A percentile compares a stretch with the other conserved stretches of the same genome.
Evolutionary conservation across 495 filamentous ascomycete species (phyloP).

Genomic region (Neurospora sublineolata): DNA sequence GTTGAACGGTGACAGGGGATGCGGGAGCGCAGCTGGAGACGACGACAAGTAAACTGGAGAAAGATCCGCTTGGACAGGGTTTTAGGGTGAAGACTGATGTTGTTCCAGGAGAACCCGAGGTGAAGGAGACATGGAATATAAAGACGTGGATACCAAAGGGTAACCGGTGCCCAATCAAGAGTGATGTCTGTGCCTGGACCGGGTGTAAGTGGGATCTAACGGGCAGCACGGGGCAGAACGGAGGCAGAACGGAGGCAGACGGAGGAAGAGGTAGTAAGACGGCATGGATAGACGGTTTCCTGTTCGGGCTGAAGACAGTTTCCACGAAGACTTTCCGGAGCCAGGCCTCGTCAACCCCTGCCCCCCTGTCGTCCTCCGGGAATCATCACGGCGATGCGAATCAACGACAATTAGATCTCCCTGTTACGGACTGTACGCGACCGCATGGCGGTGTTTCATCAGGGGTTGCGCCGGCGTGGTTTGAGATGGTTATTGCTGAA

Average conservation of each 20-base stretch:
- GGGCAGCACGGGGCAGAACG: not conserved
- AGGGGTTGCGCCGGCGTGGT: not conserved
- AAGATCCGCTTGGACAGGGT: conserved; percentile 20
- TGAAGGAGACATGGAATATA: conserved; percentile 16
- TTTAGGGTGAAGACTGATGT: conserved; percentile 6
- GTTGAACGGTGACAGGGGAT: conserved; percentile 14
- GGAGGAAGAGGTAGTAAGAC: not conserved
- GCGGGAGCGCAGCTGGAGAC: conserved; percentile 11
- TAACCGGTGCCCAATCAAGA: conserved; percentile 10
- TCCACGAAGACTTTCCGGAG: conserved; percentile 30
- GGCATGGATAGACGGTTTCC: not conserved
- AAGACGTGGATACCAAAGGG: conserved; percentile 11
- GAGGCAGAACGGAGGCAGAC: not conserved
- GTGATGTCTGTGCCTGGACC: conserved; percentile 15
- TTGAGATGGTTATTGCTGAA: not conserved
- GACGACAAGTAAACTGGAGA: conserved; percentile 12
- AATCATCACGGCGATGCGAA: conserved; percentile 1
- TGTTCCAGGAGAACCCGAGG: conserved; percentile 15
- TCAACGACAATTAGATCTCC: not conserved
- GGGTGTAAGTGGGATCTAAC: conserved; percentile 15
- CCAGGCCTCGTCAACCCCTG: conserved; percentile 7
- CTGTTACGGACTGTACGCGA: not conserved
- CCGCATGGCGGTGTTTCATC: not conserved
- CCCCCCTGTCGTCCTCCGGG: conserved; percentile 14
- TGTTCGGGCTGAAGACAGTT: conserved; percentile 11